Base-by-base conservation (phyloP, 108 stramenopile species). In the Fragilariopsis cylindrus region DNA sequence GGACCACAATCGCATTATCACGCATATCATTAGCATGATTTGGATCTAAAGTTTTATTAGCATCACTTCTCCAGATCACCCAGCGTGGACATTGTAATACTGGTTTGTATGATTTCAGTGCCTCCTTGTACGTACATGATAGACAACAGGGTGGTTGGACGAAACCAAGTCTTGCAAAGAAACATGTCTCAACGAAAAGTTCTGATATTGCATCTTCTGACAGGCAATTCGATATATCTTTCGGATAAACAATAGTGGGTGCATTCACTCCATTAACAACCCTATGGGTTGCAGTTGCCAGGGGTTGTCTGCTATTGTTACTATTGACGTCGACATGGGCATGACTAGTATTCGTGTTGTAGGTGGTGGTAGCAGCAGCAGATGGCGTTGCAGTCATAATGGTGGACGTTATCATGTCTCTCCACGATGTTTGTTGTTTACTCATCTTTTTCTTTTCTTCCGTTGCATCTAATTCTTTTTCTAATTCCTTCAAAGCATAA, bases 91-190 rank as follows among this genome's bases (percentile, higher is more conserved):
- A 85, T 6, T 69, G 16, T 21, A 21, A 5, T 3, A 76, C 54
- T 43, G 65, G 60, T 5, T 41, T 48, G 21, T 60, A 43, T 4
- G 52, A 49, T 57, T 76, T 62, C 7, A 67, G 57, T 16, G 78
- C 73, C 75, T 71, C 65, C 69, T 58, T 73, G 69, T 93, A 87
- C 48, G 87, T 78, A 62, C 92, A 93, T 55, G 78, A 65, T 44
- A 93, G 67, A 63, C 92, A 93, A 58, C 82, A 82, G 0, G 92
- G 92, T 12, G 92, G 92, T 65, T 93, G 89, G 8, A 89, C 65
- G 60, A 90, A 90, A 11, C 92, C 92, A n/a, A 93, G 71, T n/a
- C 89, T 72, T 44, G 92, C 89, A 65, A 83, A 93, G 80, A 93
- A 93, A 68, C 88, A 93, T 82, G 83, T 86, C 48, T 86, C 85